Conservation (phyloP, 2,329 filamentous ascomycete species). For the Xylariaceae sp. region DNA sequence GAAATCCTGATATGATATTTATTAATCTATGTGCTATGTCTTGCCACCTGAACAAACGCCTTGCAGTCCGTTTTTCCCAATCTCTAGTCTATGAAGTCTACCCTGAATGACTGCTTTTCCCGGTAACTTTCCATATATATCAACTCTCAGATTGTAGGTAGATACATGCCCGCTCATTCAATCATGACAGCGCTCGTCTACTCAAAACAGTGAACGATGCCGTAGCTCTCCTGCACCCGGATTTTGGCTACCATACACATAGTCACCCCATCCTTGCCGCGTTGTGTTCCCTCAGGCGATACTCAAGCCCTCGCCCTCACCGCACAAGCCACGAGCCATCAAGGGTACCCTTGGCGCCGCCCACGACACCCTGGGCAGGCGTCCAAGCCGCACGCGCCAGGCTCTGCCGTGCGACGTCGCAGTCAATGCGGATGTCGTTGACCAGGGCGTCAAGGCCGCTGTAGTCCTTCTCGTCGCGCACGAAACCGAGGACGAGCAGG, state of each 20-base stretch:
- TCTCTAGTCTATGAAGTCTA: constrained; percentile 12
- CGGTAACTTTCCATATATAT: not conserved
- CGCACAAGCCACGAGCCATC: constrained; percentile 34
- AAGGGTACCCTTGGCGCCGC: constrained; percentile 29
- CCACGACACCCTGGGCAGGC: constrained; percentile 38
- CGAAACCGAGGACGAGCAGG: constrained; percentile 77
- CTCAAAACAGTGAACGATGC: not conserved
- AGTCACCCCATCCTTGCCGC: not conserved
- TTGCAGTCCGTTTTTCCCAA: constrained; percentile 1
- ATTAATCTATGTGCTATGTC: constrained; percentile 13
- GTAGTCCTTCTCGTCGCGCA: constrained; percentile 88
- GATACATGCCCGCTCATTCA: constrained; percentile 2
- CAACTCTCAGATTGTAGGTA: not conserved
- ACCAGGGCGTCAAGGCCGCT: constrained; percentile 76
- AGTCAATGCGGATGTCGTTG: constrained; percentile 84
- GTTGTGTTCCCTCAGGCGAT: not conserved
- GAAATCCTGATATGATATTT: constrained; percentile 5
- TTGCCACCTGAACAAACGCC: constrained; percentile 17
- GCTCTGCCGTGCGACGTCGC: constrained; percentile 73
- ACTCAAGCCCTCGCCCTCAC: not conserved
- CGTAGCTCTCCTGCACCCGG: not conserved
- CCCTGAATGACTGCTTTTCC: not conserved
- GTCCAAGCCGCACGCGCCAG: constrained; percentile 62
- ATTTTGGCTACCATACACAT: not conserved
- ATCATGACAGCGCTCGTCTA: not conserved